These are phyloP conservation scores for Acanthochlamys bracteata DNA, from an alignment of 106 monocot genomes.

Conservation along the genomic window DNA sequence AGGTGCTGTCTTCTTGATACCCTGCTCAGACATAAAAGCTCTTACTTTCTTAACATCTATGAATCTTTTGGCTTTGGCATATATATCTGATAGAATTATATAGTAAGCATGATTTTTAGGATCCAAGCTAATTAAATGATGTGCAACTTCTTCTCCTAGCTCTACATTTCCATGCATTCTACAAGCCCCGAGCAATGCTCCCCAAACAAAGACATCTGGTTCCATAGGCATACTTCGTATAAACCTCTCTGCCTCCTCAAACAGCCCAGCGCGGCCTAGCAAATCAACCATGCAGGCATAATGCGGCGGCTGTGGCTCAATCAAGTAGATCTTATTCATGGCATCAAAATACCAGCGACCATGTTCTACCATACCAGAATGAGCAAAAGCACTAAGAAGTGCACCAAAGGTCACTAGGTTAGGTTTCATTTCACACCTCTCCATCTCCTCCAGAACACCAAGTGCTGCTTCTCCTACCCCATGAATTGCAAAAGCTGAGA, in stretches of 20 bases:
- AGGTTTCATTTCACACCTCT: conserved; percentile 5
- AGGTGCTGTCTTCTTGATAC: conserved; percentile 14
- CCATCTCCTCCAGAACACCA: conserved; percentile 5
- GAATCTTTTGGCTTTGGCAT: conserved; percentile 10
- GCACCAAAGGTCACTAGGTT: conserved; percentile 16
- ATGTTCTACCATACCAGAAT: conserved; percentile 6
- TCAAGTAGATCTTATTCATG: conserved; percentile 8
- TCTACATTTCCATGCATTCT: conserved; percentile 19
- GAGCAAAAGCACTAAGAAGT: conserved; percentile 12
- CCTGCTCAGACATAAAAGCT: not conserved
- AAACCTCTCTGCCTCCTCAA: conserved; percentile 8
- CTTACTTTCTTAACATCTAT: conserved; percentile 11
- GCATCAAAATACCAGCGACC: conserved; percentile 12
- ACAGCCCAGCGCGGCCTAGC: conserved; percentile 13
- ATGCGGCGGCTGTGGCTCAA: conserved; percentile 11
- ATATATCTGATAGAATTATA: conserved; percentile 17
- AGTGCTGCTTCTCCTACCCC: conserved; percentile 13
- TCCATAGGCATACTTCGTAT: conserved; percentile 13
- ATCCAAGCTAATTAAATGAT: conserved; percentile 9
- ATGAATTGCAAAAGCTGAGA: conserved; percentile 6
- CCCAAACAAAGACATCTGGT: conserved; percentile 13
- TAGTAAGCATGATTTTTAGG: conserved; percentile 16
- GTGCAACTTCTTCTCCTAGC: conserved; percentile 11
- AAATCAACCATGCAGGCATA: conserved; percentile 20
- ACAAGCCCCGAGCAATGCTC: conserved; percentile 14